Evolutionary conservation across 176 grass and related monocot genomes (phyloP).

Genomic region (Phoenix dactylifera): DNA sequence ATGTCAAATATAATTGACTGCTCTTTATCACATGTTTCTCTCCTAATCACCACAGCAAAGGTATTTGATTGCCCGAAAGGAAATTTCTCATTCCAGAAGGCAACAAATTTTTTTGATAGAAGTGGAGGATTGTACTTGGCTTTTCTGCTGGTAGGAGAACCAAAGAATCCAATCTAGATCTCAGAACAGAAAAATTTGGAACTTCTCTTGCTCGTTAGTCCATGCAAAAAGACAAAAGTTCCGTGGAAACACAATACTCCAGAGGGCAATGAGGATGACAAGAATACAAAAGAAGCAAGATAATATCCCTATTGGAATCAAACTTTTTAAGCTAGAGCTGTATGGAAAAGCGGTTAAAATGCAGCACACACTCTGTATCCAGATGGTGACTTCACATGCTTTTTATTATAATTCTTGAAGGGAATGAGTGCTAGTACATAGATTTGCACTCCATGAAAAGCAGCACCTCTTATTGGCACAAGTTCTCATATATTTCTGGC

Average conservation of each 20-base stretch:
- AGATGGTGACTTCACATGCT: not conserved
- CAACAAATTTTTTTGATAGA: constrained; percentile 24
- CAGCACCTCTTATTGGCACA: no score
- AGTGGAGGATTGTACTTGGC: constrained; percentile 59
- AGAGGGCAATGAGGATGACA: not conserved
- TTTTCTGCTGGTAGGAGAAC: constrained; percentile 65
- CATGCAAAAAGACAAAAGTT: constrained; percentile 9
- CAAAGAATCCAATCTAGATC: constrained; percentile 92
- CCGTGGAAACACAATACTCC: no score
- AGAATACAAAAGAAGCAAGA: constrained; percentile 19
- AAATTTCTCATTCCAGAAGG: not conserved
- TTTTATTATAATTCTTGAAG: not conserved
- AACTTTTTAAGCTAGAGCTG: not conserved
- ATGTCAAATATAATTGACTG: not conserved
- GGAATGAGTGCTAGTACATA: no score
- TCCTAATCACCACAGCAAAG: not conserved
- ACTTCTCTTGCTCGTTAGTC: constrained; percentile 21
- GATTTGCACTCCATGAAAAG: no score
- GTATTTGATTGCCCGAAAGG: not conserved
- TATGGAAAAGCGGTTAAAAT: not conserved
- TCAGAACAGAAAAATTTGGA: constrained; percentile 22
- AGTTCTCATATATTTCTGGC: no score
- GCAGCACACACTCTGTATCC: not conserved
- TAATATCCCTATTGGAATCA: not conserved
- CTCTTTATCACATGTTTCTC: not conserved